These are phyloP conservation scores for Fusarium pininemorale DNA, from an alignment of 2,329 filamentous ascomycete species.

Conservation along the genomic window DNA sequence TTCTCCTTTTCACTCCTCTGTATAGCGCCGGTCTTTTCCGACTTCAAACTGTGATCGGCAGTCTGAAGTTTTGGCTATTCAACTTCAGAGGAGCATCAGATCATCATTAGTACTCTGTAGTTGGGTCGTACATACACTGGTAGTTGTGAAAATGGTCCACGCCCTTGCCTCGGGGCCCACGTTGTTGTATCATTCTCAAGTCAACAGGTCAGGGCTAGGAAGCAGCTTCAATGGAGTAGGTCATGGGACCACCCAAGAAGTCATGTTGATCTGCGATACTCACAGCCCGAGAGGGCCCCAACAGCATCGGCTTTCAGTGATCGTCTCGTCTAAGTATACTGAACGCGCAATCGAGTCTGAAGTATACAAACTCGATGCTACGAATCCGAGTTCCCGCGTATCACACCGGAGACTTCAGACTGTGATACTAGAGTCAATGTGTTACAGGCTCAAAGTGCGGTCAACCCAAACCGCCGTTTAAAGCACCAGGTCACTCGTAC, in stretches of 20 bases:
- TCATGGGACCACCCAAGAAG: not conserved
- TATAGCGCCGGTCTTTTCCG: not conserved
- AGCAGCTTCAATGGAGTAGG: not conserved
- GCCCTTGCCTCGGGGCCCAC: not conserved
- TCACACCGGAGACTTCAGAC: slow-evolving; percentile 13
- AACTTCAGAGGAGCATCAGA: not conserved
- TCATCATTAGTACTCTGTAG: not conserved
- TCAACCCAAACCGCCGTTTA: not conserved
- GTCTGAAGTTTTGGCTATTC: not conserved
- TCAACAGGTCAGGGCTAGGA: not conserved
- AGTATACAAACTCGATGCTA: not conserved
- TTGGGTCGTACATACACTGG: not conserved
- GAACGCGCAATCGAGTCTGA: not conserved
- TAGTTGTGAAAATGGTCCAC: not conserved
- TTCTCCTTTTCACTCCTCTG: not conserved
- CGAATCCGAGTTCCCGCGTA: not conserved
- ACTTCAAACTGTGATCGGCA: slow-evolving; percentile 11
- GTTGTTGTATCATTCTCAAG: not conserved
- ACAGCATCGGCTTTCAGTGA: not conserved
- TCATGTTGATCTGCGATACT: slow-evolving; percentile 4
- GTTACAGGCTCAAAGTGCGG: slow-evolving; percentile 1
- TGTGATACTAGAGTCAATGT: slow-evolving; percentile 7
- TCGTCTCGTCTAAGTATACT: not conserved
- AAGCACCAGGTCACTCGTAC: not conserved
- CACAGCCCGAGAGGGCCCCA: not conserved